Evolutionary conservation across 1,284 basidiomycete genomes (phyloP), one percentile per base, ranked within the genome.

Genomic region (Chalciporus sp.): DNA sequence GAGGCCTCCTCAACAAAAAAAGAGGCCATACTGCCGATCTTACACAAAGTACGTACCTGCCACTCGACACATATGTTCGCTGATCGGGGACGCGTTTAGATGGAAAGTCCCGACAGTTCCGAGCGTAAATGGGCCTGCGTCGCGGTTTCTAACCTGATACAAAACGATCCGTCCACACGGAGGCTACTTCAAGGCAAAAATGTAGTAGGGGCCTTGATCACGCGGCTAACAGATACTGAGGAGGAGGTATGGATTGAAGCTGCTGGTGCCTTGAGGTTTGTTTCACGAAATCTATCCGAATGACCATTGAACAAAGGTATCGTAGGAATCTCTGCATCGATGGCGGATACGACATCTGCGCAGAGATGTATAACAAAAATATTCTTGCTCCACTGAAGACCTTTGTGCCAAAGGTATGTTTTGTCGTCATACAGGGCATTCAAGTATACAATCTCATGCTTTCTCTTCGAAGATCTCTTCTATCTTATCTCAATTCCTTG

Each of bases 331-430:
- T 97, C 23, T 95, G 93, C 63, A 90, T 98, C 64, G 94, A 97
- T 67, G 94, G 92, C 20, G 94, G 94, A 41, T 90, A 90, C 64
- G 93, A 96, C 64, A 90, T 96, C 41, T 95, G 94, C 63, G 91
- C 89, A 4, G 93, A 97, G 72, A 96, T 98, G 92, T 95, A 89
- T 74, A 97, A 98, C 74, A 97, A 97, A 76, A 90, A 90, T 60
- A 86, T 97, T 50, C 77, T 96, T 51, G 79, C 85, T 1, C 91
- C 90, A 0, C 71, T 94, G 52, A 84, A 78, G 63, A 78, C 79
- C 0, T 90, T 90, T 62, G 77, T 92, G 26, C 85, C 88, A 9
- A 93, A 91, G 75, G 91, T 90, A 57, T 27, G 68, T 57, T 10
- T 10, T 2, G 28, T 26, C 40, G 12, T 49, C 59, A 28, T 53